Evolutionary conservation across 148 eudicot genomes (phyloP), one percentile per base, ranked within the genome.

Genomic region (Fagopyrum homotropicum): DNA sequence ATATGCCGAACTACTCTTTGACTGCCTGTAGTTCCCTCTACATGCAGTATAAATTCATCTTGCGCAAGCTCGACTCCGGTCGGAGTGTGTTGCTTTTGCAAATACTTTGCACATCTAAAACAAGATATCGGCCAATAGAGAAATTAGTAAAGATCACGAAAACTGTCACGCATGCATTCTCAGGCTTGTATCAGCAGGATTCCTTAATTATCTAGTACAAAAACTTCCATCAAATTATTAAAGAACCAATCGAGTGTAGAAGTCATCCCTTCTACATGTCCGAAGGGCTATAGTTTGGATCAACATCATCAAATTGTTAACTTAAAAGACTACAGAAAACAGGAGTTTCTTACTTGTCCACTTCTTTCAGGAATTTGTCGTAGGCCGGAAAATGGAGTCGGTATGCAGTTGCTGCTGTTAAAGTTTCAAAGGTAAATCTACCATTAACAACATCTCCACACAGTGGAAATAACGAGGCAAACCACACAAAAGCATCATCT

Each of bases 1-100:
- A 96, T 92, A 78, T 96, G 99, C 19, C 95, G 94, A 17, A 96
- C 77, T 50, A 96, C 98, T 75, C 98, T 86, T 69, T 89, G 93
- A 73, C 94, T 83, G 72, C 83, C 85, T 17, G 90, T 85, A 2
- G 95, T 90, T 73, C 99, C 99, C 81, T 92, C 98, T 10, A 96
- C 97, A 35, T 96, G 98, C 75, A 96, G 75, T 75, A 96, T 96
- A 29, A 89, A 92, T 77, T 95, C 99, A 68, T 92, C 94, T 52
- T 92, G 97, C 69, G 81, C 85, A 16, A 95, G 77, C 73, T 88
- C 82, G 35, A 81, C 89, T 26, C 96, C 89, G 43, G 64, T 87
- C 9, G 99, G 99, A 69, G 77, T 76, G 52, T 81, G 82, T 84
- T 89, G 94, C 77, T 84, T 89, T 75, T 90, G 94, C 75, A 92